phyloP scores from a whole-genome alignment of 106 monocot species.

The Phalaenopsis equestris region DNA sequence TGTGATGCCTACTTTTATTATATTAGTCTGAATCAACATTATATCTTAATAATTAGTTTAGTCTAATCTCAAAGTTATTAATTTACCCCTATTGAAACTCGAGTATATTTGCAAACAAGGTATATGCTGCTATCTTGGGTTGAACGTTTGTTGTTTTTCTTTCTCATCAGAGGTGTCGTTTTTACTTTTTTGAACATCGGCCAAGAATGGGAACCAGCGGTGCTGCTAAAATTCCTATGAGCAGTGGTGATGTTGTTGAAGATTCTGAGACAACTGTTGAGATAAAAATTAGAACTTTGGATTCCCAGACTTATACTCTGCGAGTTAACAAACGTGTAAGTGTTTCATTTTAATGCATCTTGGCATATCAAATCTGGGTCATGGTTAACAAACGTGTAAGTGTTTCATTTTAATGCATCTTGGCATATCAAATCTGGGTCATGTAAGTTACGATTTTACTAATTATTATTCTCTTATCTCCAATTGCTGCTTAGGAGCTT shows the following conservation, averaged over 20 bases:
- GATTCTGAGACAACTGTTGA: conserved; percentile 64
- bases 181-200: background rate
- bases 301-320: conserved; percentile 84
- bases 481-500: background rate
- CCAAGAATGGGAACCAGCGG: conserved; percentile 22
- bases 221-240: conserved; percentile 18
- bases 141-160: background rate
- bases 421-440: background rate
- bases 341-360: conserved; percentile 13
- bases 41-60: background rate
- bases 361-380: background rate
- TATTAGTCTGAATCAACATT: background rate
- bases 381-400: conserved; percentile 80
- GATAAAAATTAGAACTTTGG: conserved; percentile 95
- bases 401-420: conserved; percentile 13
- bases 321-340: conserved; percentile 90
- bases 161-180: conserved; percentile 1
- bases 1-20: background rate
- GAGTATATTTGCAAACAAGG: background rate
- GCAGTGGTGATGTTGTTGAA: conserved; percentile 19
- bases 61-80: background rate
- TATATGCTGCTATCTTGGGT: background rate
- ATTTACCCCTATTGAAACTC: background rate
- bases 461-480: background rate
- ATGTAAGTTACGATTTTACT: background rate